Base-by-base conservation (phyloP, 2,329 filamentous ascomycete species). In the Fusarium penzigii region DNA sequence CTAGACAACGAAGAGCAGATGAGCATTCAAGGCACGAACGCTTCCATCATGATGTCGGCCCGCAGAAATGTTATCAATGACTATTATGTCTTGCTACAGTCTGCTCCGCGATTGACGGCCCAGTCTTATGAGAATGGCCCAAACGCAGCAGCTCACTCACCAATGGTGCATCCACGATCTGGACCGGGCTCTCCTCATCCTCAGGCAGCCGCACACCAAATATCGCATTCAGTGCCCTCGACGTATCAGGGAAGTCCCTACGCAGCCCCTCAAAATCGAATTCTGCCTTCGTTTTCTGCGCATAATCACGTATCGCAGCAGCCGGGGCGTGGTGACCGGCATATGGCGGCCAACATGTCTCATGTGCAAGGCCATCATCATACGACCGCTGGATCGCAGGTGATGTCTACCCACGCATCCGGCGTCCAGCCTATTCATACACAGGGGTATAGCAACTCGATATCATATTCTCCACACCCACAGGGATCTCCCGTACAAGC, bases 1-100 rank as follows among this genome's bases (percentile, higher is more conserved):
- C 58, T 42, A 16, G 10, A 36, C 5, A 59, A 53, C 10, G 70
- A 72, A 51, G 17, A n/a, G 13, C 9, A 17, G 5, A 50, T 58
- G 2, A 44, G 49, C 4, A 42, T 42, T 17, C 53, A 44, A 6
- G 50, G 49, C 16, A 52, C 52, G 34, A 11, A 36, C 5, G 20
- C 44, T 20, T 55, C 65, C 25, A 38, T 36, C 25, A n/a, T 57
- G 5, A 39, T 43, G 25, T 45, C 39, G 20, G 42, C 48, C 40
- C 53, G 63, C 44, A 40, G 43, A 13, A 16, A 11, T 9, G 39
- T 60, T 36, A 51, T 44, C 12, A 44, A 20, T 17, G 46, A 51
- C 34, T 49, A 65, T 36, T 12, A 11, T 11, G 32, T 36, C 10
- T 36, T 36, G 3, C 32, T 36, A 5, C 17, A 40, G n/a, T n/a